Base-by-base conservation (phyloP, 805 yeast genomes). In the Starmerella etchellsii region DNA sequence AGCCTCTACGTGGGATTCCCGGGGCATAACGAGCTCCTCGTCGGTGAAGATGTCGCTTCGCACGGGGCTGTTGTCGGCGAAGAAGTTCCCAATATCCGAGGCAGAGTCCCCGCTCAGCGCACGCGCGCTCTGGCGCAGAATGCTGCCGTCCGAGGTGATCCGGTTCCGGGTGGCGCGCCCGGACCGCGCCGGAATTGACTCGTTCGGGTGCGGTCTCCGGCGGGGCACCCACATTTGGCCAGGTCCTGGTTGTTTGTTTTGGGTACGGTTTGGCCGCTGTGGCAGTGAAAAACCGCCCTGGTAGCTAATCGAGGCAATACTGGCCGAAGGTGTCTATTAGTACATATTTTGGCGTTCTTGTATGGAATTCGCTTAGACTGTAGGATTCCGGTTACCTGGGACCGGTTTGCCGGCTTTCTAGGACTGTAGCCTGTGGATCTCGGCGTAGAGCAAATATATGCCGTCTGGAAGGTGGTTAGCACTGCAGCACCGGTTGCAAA, bases 131-230 rank as follows among this genome's bases (percentile, higher is more conserved):
- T 26, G 22, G 9, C 42, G 36, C 9, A 44, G 20, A 5, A 44
- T 25, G 33, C 47, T 44, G 18, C 47, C 47, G 7, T 39, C 40
- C 2, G 47, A 44, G 14, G 47, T 40, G 14, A 44, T 44, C 3
- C 47, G 24, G 7, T 36, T 31, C 10, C 42, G 4, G 6, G 24
- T 6, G 15, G 13, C 10, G 21, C 8, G 29, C 19, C 14, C 31
- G 7, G 7, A 10, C 3, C 16, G 21, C 8, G 22, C 10, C 10
- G 29, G 35, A 3, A 15, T 16, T 4, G 31, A n/a, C n/a, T 18
- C 24, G 32, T 20, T 29, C 4, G 4, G 36, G 13, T 14, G 15
- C 4, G 39, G 32, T 13, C 25, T 23, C 19, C 30, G 24, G 5
- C 29, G 29, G 20, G 29, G 30, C n/a, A 31, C 15, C 28, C n/a